These are phyloP conservation scores for Tagetes erecta DNA, from an alignment of 129 eudicot species.

Conservation along the genomic window DNA sequence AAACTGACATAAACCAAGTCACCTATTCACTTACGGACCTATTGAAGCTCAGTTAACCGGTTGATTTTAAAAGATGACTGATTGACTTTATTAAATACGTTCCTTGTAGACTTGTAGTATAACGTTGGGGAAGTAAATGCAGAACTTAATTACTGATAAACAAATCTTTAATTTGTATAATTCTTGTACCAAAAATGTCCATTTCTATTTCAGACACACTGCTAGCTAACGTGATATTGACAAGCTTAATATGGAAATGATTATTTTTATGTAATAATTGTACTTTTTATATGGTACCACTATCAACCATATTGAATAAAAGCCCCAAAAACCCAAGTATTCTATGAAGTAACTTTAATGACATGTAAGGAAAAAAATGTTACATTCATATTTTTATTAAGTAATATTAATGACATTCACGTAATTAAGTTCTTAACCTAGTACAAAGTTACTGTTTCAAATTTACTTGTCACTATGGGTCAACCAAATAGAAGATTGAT, in stretches of 20 bases:
- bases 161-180: neutral
- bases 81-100: too few species aligned
- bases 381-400: too few species aligned
- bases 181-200: neutral
- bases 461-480: too few species aligned
- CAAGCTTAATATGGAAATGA: neutral
- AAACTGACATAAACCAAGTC: too few species aligned
- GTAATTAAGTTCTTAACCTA: too few species aligned
- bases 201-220: neutral
- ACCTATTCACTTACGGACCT: too few species aligned
- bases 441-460: too few species aligned
- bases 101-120: neutral
- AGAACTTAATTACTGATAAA: neutral
- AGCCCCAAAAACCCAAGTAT: neutral
- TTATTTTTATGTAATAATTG: neutral
- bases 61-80: too few species aligned
- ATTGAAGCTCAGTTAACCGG: too few species aligned
- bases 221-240: neutral
- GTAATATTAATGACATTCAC: too few species aligned
- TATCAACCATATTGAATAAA: neutral
- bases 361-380: too few species aligned
- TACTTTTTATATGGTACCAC: neutral
- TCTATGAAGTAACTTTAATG: neutral
- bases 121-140: conserved; percentile 16
- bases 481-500: too few species aligned